Percentiles rank a stretch among this genome's conserved stretches.
Conservation (phyloP, 1,284 basidiomycete species). For the Golubevia pallescens region DNA sequence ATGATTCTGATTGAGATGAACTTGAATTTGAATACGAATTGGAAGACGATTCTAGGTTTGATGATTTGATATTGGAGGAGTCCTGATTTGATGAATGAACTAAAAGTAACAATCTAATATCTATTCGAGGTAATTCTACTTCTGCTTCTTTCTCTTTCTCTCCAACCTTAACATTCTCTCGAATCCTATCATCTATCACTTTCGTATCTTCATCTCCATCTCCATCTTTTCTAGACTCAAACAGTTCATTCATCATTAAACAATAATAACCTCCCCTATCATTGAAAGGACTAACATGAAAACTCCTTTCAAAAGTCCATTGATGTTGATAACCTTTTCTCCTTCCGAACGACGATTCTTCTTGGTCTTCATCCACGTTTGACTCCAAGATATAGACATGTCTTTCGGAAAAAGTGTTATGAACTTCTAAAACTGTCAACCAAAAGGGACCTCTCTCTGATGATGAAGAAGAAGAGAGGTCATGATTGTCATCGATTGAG, state of each 20-base stretch:
- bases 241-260: conserved; percentile 34
- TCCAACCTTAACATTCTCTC: no score
- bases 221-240: background rate
- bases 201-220: no score
- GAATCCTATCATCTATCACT: no score
- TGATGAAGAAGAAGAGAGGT: no score
- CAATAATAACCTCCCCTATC: conserved; percentile 75
- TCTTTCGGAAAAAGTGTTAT: conserved; percentile 79
- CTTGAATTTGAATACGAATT: no score
- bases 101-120: no score
- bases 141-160: background rate
- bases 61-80: no score
- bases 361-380: conserved; percentile 64
- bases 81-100: no score
- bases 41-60: no score
- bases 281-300: conserved; percentile 83
- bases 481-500: conserved; percentile 24
- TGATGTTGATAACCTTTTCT: conserved; percentile 69
- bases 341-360: no score
- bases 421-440: conserved; percentile 74
- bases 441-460: conserved; percentile 50
- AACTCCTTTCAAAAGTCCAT: conserved; percentile 76
- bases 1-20: no score
- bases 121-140: background rate
- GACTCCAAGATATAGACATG: conserved; percentile 70